Percentiles rank a stretch among this genome's conserved stretches.
Evolutionary conservation across 768 basidiomycete genomes (phyloP).

Genomic region (Thelephora aurantiotincta): DNA sequence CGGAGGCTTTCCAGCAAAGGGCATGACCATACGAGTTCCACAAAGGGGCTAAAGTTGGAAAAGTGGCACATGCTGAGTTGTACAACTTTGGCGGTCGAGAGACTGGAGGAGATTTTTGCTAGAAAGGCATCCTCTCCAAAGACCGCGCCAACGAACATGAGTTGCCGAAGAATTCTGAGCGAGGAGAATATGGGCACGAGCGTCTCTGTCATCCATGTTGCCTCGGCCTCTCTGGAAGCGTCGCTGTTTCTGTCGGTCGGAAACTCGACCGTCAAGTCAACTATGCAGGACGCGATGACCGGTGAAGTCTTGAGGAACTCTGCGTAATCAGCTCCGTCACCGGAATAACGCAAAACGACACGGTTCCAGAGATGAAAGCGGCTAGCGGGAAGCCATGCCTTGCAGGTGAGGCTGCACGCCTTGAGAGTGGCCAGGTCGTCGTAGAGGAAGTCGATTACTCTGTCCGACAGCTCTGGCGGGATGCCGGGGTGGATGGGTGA

Average conservation of each 20-base stretch:
- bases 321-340: slow-evolving; percentile 4
- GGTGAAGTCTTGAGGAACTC: slow-evolving; percentile 10
- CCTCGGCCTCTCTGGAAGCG: not conserved
- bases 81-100: slow-evolving; percentile 9
- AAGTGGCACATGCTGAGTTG: slow-evolving; percentile 14
- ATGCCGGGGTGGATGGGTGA: slow-evolving; percentile 6
- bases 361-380: slow-evolving; percentile 16
- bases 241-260: not conserved
- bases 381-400: slow-evolving; percentile 15
- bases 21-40: slow-evolving; percentile 12
- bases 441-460: slow-evolving; percentile 20
- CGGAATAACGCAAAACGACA: slow-evolving; percentile 9
- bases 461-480: slow-evolving; percentile 21
- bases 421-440: slow-evolving; percentile 12
- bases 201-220: not conserved
- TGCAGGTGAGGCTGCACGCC: slow-evolving; percentile 13
- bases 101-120: not conserved
- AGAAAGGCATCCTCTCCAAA: slow-evolving; percentile 3
- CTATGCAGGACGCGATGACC: slow-evolving; percentile 10
- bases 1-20: slow-evolving; percentile 3
- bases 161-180: slow-evolving; percentile 6
- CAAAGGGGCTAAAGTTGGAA: slow-evolving; percentile 12
- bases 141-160: slow-evolving; percentile 5
- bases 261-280: slow-evolving; percentile 7
- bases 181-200: slow-evolving; percentile 5